Conservation (phyloP, 257 asterid species). For the Ehretia macrophylla region DNA sequence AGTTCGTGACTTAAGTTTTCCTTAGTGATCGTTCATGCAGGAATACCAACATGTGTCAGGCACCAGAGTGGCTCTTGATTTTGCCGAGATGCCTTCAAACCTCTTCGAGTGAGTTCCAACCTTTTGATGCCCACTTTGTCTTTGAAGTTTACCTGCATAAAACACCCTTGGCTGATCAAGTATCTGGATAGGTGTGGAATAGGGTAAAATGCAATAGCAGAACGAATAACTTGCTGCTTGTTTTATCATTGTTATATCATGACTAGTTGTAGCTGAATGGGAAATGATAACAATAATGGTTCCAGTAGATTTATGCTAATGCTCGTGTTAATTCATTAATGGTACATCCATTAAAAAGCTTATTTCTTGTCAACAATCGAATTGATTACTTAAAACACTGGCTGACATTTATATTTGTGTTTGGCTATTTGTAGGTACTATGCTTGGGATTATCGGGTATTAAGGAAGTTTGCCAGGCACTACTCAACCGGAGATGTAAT, state of each 20-base stretch:
- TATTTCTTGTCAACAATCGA: slow-evolving; percentile 3
- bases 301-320: slow-evolving; percentile 3
- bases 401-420: slow-evolving; percentile 7
- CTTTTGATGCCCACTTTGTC: not conserved
- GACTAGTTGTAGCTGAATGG: not conserved
- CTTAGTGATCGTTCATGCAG: slow-evolving; percentile 36
- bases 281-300: slow-evolving; percentile 2
- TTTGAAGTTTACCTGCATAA: not conserved
- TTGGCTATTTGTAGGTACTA: slow-evolving; percentile 48
- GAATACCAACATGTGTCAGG: slow-evolving; percentile 98
- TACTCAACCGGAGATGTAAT: slow-evolving; percentile 77
- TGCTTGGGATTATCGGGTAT: slow-evolving; percentile 87
- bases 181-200: not conserved
- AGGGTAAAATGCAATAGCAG: not conserved
- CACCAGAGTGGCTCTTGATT: slow-evolving; percentile 80
- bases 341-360: not conserved
- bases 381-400: slow-evolving; percentile 4
- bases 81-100: slow-evolving; percentile 96
- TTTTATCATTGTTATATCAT: not conserved
- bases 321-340: not conserved
- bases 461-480: slow-evolving; percentile 77
- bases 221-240: not conserved
- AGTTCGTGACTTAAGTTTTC: slow-evolving; percentile 6
- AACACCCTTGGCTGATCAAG: not conserved
- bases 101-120: slow-evolving; percentile 76